A percentile compares a stretch with the other conserved stretches of the same genome.
These are phyloP conservation scores for Aspergillus arachidicola DNA, from an alignment of 2,329 filamentous ascomycete genomes.

Conservation along the genomic window DNA sequence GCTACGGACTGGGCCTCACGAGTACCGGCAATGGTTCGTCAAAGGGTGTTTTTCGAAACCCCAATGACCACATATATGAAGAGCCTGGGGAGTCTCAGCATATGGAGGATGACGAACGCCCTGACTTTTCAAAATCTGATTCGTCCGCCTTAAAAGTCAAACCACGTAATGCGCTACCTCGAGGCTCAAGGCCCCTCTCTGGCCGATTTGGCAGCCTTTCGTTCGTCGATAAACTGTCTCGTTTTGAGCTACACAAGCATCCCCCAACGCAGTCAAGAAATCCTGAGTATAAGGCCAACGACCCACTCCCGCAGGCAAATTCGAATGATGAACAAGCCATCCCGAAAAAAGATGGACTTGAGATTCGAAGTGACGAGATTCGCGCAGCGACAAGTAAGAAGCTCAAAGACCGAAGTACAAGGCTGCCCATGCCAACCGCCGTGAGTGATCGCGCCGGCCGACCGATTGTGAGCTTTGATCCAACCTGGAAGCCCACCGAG, in stretches of 20 bases:
- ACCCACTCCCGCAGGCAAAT: slow-evolving; percentile 38
- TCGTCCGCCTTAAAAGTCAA: slow-evolving; percentile 59
- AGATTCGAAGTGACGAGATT: slow-evolving; percentile 85
- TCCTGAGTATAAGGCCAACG: slow-evolving; percentile 75
- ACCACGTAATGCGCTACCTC: slow-evolving; percentile 64
- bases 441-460: slow-evolving; percentile 89
- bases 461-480: slow-evolving; percentile 96
- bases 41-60: slow-evolving; percentile 60
- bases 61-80: slow-evolving; percentile 74
- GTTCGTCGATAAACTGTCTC: slow-evolving; percentile 49
- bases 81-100: slow-evolving; percentile 65
- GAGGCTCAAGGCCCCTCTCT: slow-evolving; percentile 45
- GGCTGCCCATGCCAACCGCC: slow-evolving; percentile 82
- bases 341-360: slow-evolving; percentile 74
- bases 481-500: slow-evolving; percentile 70
- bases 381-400: slow-evolving; percentile 87
- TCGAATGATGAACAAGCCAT: slow-evolving; percentile 39
- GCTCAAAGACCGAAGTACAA: slow-evolving; percentile 81
- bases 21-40: slow-evolving; percentile 42
- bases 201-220: slow-evolving; percentile 48
- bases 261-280: slow-evolving; percentile 81
- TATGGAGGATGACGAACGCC: slow-evolving; percentile 28
- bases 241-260: slow-evolving; percentile 80
- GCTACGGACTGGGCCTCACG: slow-evolving; percentile 27
- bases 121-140: slow-evolving; percentile 32